Evolutionary conservation across 176 grass and related monocot species (phyloP).

Genomic region (Rhynchospora tenuis): DNA sequence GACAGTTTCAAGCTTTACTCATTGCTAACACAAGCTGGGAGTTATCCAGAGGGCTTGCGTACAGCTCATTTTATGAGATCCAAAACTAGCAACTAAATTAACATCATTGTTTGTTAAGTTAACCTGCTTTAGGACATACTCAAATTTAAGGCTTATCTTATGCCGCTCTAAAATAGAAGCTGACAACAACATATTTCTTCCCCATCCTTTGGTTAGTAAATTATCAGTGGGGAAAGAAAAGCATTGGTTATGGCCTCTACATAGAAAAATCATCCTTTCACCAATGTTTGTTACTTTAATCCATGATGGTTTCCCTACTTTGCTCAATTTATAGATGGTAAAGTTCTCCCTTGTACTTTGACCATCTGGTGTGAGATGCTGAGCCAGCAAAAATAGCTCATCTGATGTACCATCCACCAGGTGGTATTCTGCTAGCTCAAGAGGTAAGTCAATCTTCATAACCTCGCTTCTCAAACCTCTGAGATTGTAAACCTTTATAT

Average conservation of each 20-base stretch:
- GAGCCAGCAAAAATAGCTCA: conserved; percentile 19
- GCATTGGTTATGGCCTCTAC: not conserved
- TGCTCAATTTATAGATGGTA: conserved; percentile 13
- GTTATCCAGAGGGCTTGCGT: conserved; percentile 6
- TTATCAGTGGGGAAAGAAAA: not conserved
- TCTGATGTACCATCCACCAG: conserved; percentile 13
- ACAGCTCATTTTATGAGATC: conserved; percentile 14
- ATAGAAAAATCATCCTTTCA: conserved; percentile 17
- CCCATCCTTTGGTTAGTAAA: not conserved
- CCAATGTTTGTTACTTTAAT: conserved; percentile 14
- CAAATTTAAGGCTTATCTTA: not conserved
- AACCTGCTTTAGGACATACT: not conserved
- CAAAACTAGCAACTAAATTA: not conserved
- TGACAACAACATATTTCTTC: not conserved
- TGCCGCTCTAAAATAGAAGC: not conserved
- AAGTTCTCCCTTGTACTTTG: not conserved
- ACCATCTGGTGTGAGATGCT: conserved; percentile 5
- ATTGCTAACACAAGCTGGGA: not conserved
- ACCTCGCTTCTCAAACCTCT: conserved; percentile 7
- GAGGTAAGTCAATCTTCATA: conserved; percentile 16
- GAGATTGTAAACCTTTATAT: conserved; percentile 13
- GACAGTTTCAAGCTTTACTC: not conserved
- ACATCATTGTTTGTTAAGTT: conserved; percentile 6
- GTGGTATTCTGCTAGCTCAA: conserved; percentile 19
- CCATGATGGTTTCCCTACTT: conserved; percentile 16